Base-by-base conservation (phyloP, 139 green algal genomes). In the Asterochloris sp. region DNA sequence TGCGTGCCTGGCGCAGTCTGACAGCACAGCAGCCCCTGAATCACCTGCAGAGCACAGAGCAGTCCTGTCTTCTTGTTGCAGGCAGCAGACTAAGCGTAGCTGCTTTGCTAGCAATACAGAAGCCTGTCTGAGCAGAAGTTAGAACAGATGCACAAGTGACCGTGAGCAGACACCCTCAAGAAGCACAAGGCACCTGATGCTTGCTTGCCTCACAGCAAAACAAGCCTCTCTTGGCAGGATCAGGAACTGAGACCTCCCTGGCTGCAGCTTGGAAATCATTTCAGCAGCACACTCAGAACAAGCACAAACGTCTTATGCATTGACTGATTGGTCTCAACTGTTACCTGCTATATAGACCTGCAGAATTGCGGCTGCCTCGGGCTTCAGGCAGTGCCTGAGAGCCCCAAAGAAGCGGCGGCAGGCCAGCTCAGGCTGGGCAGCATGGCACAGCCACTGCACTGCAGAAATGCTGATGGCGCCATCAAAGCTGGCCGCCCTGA, bases 391-490 rank as follows among this genome's bases (percentile, higher is more conserved):
- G 16, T 63, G 12, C 28, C 54, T 69, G 69, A 89, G 54, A 15
- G 27, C 68, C 26, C 19, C 13, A 26, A 90, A 87, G 17, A 86
- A 67, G 17, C 61, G 26, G 19, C 10, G 68, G 27, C 76, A 60
- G 67, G 54, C 54, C 27, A 21, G 38, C 9, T 47, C 54, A 54
- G 66, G 75, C 13, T 76, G 27, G 14, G 67, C n/a, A 0, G 54
- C 47, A 61, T 29, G 71, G 69, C 85, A 90, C 28, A 91, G 83
- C 87, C 87, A 91, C 85, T 91, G 87, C 21, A 54, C 38, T 54
- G 92, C 92, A 9, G 82, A 91, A 85, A 95, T 95, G 85, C 79
- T 90, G 83, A 98, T 93, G 67, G 91, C 94, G 4, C 92, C 93
- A 76, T 96, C 91, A 85, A 98, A 93, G 38, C 73, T 75, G 26